Evolutionary conservation across 2,329 filamentous ascomycete genomes (phyloP), one percentile per base, ranked within the genome.

Genomic region (Tricladium varicosporioides): DNA sequence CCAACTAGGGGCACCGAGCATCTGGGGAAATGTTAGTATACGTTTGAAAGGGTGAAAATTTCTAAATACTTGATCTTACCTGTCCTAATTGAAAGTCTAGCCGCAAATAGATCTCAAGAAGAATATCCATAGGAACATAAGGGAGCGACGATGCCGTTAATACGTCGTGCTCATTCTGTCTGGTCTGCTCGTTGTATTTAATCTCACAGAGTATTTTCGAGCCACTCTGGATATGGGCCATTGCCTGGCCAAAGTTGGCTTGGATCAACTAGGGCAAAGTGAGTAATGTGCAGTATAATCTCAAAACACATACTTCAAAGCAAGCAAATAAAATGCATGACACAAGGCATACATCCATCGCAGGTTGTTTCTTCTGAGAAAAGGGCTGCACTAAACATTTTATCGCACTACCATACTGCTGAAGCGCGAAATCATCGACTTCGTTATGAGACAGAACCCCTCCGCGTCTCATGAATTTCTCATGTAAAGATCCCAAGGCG

Each of bases 191-290:
- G 43, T 58, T 18, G 27, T 60, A 58, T 5, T 57, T 44, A n/a
- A 65, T 54, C 36, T 64, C 63, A 16, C 57, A 53, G 11, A 66
- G 45, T 4, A 66, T 65, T 45, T 63, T 65, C 5, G 43, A 53
- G 5, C 63, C 63, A 42, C 62, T 64, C 48, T 61, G 51, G 10
- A 64, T 15, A 40, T 66, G 63, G 15, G 61, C 53, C 8, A 62
- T 57, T 5, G 62, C 64, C 11, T 54, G 36, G 7, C 61, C 60
- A 42, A 61, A 61, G 18, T 55, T 64, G 8, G 59, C 57, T 55
- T 62, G 63, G 46, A 66, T 62, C 57, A 63, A 31, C 15, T 18
- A 18, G 36, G n/a, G 10, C 11, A 13, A 40, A 40, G 36, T 40
- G 36, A 40, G 36, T n/a, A 11, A 40, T n/a, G 36, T 11, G 11